These are phyloP conservation scores for Colletotrichum brevisporum DNA, from an alignment of 2,329 filamentous ascomycete species.

Conservation along the genomic window DNA sequence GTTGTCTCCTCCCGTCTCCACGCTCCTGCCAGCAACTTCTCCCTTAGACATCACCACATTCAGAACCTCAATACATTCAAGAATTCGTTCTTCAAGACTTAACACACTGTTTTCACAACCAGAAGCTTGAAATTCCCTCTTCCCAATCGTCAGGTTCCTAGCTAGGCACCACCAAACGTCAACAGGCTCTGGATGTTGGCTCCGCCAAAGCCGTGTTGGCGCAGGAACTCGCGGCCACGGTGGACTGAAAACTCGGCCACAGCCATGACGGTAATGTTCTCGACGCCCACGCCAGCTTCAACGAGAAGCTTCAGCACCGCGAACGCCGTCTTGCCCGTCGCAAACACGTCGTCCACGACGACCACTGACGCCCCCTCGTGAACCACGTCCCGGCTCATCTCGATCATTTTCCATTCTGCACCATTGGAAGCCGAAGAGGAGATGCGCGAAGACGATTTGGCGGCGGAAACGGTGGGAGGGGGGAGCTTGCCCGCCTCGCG, in stretches of 20 bases:
- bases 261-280: constrained; percentile 63
- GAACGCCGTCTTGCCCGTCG: constrained; percentile 68
- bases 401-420: constrained; percentile 56
- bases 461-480: constrained; percentile 64
- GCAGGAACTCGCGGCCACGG: constrained; percentile 63
- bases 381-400: constrained; percentile 63
- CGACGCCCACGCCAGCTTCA: constrained; percentile 55
- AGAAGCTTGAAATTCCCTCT: too few relatives aligned
- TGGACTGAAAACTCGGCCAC: constrained; percentile 72
- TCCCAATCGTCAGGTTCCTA: too few relatives aligned
- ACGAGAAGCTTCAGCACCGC: constrained; percentile 64
- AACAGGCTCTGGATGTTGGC: constrained; percentile 67
- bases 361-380: constrained; percentile 59
- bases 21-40: too few relatives aligned
- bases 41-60: too few relatives aligned
- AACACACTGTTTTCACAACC: too few relatives aligned
- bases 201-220: constrained; percentile 62
- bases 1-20: too few relatives aligned
- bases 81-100: too few relatives aligned
- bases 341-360: constrained; percentile 73
- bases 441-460: constrained; percentile 66
- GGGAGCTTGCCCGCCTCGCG: constrained; percentile 72
- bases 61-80: too few relatives aligned
- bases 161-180: constrained; percentile 46
- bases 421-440: constrained; percentile 56